Conservation (phyloP, 306 rosid species). For the Quillaja saponaria region DNA sequence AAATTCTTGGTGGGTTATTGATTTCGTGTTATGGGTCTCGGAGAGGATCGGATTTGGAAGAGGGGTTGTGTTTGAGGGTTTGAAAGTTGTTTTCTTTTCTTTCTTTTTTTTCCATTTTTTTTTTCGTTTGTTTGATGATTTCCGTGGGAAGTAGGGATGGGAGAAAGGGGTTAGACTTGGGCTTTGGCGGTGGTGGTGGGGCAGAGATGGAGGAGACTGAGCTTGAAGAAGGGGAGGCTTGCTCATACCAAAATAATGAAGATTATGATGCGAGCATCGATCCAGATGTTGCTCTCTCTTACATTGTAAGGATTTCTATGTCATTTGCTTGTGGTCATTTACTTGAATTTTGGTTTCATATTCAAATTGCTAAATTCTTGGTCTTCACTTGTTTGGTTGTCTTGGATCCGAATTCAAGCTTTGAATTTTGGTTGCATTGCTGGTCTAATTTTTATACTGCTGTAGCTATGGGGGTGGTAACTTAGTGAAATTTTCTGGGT, state of each 20-base stretch:
- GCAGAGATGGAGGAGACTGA: slow-evolving; percentile 83
- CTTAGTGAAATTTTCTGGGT: not conserved
- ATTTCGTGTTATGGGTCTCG: slow-evolving; percentile 43
- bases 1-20: slow-evolving; percentile 32
- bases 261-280: slow-evolving; percentile 71
- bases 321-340: slow-evolving; percentile 7
- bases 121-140: slow-evolving; percentile 53
- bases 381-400: slow-evolving; percentile 36
- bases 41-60: slow-evolving; percentile 40
- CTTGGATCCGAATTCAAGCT: slow-evolving; percentile 55
- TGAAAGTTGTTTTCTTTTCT: slow-evolving; percentile 19
- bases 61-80: slow-evolving; percentile 53
- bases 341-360: slow-evolving; percentile 20
- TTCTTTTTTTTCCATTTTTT: not conserved
- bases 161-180: slow-evolving; percentile 69
- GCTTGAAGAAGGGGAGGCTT: slow-evolving; percentile 98
- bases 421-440: slow-evolving; percentile 21
- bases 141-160: slow-evolving; percentile 79
- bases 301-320: slow-evolving; percentile 69
- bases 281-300: slow-evolving; percentile 81
- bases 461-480: not conserved
- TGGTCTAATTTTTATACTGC: slow-evolving; percentile 2
- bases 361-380: slow-evolving; percentile 23
- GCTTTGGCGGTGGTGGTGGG: slow-evolving; percentile 51
- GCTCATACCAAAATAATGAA: slow-evolving; percentile 65